Base-by-base conservation (phyloP, 805 yeast species). In the Kuraishia floccosa region DNA sequence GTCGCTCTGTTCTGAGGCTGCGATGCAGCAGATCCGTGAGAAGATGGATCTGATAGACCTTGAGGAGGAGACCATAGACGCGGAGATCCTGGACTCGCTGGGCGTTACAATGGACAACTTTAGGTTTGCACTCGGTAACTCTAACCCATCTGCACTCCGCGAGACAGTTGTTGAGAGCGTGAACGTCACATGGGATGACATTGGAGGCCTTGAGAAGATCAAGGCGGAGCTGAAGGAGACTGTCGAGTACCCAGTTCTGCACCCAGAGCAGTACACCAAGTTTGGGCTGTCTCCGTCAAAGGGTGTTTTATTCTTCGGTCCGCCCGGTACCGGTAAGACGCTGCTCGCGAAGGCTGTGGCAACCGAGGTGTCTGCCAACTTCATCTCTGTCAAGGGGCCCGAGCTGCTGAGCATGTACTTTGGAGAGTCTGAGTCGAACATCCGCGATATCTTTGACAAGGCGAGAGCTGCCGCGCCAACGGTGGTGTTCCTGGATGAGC, bases 251-350 rank as follows among this genome's bases (percentile, higher is more conserved):
- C 99, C 99, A 24, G 98, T 91, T 32, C 68, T 89, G 56, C 97
- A 91, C 60, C 97, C 99, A 59, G 98, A 91, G 52, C 95, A 89
- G 68, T 91, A 85, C 64, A 83, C 93, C 60, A 93, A 91, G 66
- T 91, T 91, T 53, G 99, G 99, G 42, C 73, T 91, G 56, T 77
- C 97, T 7, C 98, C 99, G 33, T 78, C 98, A 25, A 87, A 89
- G 63, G 99, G 99, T 66, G 98, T 91, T 43, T 68, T 91, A 56
- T 91, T 91, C 70, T 91, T 82, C 57, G 99, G 99, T 47, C 99
- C 99, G 32, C 99, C 99, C 38, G 99, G 99, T 82, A 91, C 97
- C 38, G 98, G 98, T 86, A 91, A 91, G 66, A 91, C 99, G 4
- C 65, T 91, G 52, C 70, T 91, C 49, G 98, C 98, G 28, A 91